Evolutionary conservation across 148 eudicot species (phyloP).

Genomic region (Chenopodium quinoa): DNA sequence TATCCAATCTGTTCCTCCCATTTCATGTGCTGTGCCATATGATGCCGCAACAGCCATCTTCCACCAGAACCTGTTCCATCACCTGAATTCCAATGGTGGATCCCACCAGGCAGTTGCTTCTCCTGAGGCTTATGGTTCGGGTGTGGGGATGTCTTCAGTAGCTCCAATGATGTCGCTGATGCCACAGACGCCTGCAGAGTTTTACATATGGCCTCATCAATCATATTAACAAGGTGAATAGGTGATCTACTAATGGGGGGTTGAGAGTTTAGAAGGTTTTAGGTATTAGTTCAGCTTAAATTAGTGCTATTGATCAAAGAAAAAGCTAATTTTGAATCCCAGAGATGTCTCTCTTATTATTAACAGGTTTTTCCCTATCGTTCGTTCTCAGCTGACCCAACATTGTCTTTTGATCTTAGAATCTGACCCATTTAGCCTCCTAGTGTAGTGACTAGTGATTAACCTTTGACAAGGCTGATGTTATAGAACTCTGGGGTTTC

Average conservation of each 20-base stretch:
- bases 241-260: background rate
- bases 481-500: slow-evolving; percentile 16
- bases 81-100: slow-evolving; percentile 34
- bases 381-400: slow-evolving; percentile 21
- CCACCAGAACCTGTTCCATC: slow-evolving; percentile 60
- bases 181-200: slow-evolving; percentile 57
- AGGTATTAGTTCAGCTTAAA: slow-evolving; percentile 12
- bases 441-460: slow-evolving; percentile 22
- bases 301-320: slow-evolving; percentile 33
- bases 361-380: slow-evolving; percentile 16
- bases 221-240: slow-evolving; percentile 41
- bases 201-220: slow-evolving; percentile 80
- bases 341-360: slow-evolving; percentile 18
- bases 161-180: slow-evolving; percentile 41
- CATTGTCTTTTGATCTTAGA: slow-evolving; percentile 11
- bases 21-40: slow-evolving; percentile 58
- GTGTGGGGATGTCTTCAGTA: slow-evolving; percentile 6
- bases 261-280: background rate
- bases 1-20: slow-evolving; percentile 38
- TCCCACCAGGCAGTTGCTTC: slow-evolving; percentile 27
- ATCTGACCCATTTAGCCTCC: slow-evolving; percentile 29
- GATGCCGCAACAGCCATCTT: slow-evolving; percentile 44
- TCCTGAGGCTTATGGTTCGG: slow-evolving; percentile 26
- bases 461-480: slow-evolving; percentile 34
- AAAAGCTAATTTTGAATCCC: slow-evolving; percentile 39